phyloP scores from a whole-genome alignment of 2,329 filamentous ascomycete species.

The Tolypocladium guangdongense region DNA sequence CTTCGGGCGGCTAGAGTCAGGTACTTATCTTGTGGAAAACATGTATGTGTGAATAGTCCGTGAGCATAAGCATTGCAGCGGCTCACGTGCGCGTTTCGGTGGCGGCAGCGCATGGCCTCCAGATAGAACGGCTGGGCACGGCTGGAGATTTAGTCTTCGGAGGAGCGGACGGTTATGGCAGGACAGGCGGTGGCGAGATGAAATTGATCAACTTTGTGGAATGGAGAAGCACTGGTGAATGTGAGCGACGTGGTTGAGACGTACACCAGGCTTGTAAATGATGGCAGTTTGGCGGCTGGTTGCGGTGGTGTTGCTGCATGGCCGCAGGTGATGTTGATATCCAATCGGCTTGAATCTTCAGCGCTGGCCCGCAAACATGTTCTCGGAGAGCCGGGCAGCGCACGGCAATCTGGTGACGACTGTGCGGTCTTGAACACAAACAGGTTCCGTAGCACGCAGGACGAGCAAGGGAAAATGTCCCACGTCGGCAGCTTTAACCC shows the following conservation, averaged over 20 bases:
- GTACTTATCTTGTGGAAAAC: not conserved
- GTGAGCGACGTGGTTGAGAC: not conserved
- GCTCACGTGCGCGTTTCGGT: not conserved
- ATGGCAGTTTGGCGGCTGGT: not conserved
- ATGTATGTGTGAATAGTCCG: slow-evolving; percentile 1
- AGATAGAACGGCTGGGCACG: not conserved
- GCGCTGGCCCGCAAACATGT: not conserved
- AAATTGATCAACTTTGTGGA: slow-evolving; percentile 2
- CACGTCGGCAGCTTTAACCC: not conserved
- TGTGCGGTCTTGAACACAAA: not conserved
- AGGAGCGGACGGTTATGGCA: not conserved
- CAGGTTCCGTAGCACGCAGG: not conserved
- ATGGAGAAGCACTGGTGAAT: not conserved
- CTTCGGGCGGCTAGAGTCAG: not conserved
- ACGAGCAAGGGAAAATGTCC: not conserved
- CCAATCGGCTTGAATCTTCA: too few species aligned
- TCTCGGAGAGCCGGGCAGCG: not conserved
- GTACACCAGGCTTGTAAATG: not conserved
- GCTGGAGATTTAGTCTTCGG: not conserved
- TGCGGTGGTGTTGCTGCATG: too few species aligned
- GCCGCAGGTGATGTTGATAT: too few species aligned
- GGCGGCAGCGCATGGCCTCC: not conserved
- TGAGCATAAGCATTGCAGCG: not conserved
- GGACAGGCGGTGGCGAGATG: not conserved
- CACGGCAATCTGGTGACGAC: not conserved